A percentile compares a stretch with the other conserved stretches of the same genome.
Conservation (phyloP, 176 grass and related monocot species). For the Oryza punctata region DNA sequence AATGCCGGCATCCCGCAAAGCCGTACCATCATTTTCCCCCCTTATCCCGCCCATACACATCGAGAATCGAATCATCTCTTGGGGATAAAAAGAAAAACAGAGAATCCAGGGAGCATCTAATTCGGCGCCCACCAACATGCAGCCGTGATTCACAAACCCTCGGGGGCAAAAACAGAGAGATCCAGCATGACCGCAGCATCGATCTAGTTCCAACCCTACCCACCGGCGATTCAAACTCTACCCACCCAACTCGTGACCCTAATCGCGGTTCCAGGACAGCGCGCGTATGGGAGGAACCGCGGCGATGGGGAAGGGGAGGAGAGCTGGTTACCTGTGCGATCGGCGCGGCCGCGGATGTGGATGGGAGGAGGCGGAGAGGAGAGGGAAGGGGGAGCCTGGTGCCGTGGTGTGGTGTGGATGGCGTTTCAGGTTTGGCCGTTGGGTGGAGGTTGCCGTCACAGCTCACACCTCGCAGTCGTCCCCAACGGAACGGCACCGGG, state of each 20-base stretch:
- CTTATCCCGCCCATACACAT: not conserved
- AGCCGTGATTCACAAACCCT: not conserved
- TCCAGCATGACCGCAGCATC: not conserved
- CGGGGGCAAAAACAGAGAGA: not conserved
- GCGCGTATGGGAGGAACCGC: not conserved
- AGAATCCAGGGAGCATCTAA: conserved; percentile 19
- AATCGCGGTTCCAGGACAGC: not conserved
- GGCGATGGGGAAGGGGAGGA: not conserved
- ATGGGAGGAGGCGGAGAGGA: conserved; percentile 5
- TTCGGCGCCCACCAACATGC: not conserved
- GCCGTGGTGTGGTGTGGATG: conserved; percentile 9
- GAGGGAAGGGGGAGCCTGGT: not conserved
- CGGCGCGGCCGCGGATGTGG: conserved; percentile 22
- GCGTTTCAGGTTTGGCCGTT: not conserved
- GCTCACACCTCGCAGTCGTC: not conserved
- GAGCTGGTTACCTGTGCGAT: conserved; percentile 31
- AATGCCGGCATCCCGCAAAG: conserved; percentile 4
- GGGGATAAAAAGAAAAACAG: not conserved
- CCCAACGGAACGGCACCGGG: not conserved
- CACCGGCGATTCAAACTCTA: not conserved
- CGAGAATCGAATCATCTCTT: conserved; percentile 22
- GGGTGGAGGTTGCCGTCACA: conserved; percentile 9
- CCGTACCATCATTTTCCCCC: not conserved
- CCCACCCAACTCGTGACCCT: not conserved
- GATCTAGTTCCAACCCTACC: not conserved